Evolutionary conservation across 1,284 basidiomycete species (phyloP).

Genomic region (Sanghuangporus sanghuang): DNA sequence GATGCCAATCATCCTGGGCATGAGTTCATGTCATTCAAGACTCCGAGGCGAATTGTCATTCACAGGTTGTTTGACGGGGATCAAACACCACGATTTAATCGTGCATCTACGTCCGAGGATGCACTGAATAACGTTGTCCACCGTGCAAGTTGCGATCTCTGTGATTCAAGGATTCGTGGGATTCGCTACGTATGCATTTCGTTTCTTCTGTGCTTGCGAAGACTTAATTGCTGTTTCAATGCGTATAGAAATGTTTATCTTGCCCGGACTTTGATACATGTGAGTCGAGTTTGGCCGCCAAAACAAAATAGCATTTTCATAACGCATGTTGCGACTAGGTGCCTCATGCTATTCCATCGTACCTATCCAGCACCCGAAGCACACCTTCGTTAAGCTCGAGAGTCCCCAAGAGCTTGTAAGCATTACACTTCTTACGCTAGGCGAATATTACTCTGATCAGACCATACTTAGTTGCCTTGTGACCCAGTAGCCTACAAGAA

Average conservation of each 20-base stretch:
- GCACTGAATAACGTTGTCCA: conserved; percentile 37
- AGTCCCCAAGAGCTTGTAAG: conserved; percentile 51
- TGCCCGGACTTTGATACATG: conserved; percentile 82
- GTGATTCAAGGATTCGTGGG: conserved; percentile 65
- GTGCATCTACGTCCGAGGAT: background rate
- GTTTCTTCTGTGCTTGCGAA: background rate
- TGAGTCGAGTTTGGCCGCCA: conserved; percentile 17
- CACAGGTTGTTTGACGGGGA: conserved; percentile 48
- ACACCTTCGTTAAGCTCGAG: conserved; percentile 69
- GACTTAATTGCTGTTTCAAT: conserved; percentile 8
- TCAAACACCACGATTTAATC: conserved; percentile 14
- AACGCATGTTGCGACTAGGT: background rate
- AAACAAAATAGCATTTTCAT: background rate
- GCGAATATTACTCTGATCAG: background rate
- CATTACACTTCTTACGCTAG: conserved; percentile 19
- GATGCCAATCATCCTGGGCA: conserved; percentile 50
- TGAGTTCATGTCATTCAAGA: conserved; percentile 62
- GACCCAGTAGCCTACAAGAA: conserved; percentile 24
- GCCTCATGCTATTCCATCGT: conserved; percentile 65
- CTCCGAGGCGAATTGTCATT: conserved; percentile 58
- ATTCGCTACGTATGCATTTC: conserved; percentile 55
- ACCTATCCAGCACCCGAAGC: conserved; percentile 67
- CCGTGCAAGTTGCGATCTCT: conserved; percentile 66
- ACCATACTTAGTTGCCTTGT: conserved; percentile 14
- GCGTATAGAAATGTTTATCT: conserved; percentile 56